Base-by-base conservation (phyloP, 257 asterid genomes). In the Prunella vulgaris region DNA sequence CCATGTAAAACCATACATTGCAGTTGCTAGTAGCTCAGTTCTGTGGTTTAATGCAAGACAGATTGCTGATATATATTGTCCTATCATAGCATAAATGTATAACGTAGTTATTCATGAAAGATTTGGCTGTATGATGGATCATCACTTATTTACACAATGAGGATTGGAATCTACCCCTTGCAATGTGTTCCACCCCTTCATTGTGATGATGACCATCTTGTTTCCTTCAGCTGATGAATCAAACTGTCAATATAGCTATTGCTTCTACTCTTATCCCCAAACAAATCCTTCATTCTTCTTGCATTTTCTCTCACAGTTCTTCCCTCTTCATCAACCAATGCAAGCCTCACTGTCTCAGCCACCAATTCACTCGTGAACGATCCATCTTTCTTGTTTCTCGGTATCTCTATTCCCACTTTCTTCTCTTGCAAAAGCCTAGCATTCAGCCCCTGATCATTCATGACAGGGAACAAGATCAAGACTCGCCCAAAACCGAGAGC, bases 381-480 rank as follows among this genome's bases (percentile, higher is more conserved):
- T 10, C 97, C 97, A 22, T 84, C 86, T 13, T 67, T 52, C 67
- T 82, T 84, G 28, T 82, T 49, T 68, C 96, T 88, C 0, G 78
- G 81, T 66, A 92, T 85, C 74, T 92, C 98, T n/a, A 90, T 68
- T 20, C 96, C 98, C 7, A 90, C 85, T 9, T 72, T 74, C 83
- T 81, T 92, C 35, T 79, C 90, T 22, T 76, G 65, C 83, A 92
- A 46, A 54, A 90, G 78, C 83, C 98, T 81, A 3, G 96, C 85
- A 72, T 86, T 92, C 82, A 84, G 64, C 40, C 98, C 98, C 51
- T 92, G 96, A 63, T 92, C 98, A 68, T 92, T 90, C 90, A 85
- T 88, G 35, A 92, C 73, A 0, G 97, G 98, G 38, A 92, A 79
- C 80, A 93, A 10, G 7, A 93, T 80, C 78, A 93, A 70, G 66